Conservation (phyloP, 495 filamentous ascomycete species). For the Tuber brumale region DNA sequence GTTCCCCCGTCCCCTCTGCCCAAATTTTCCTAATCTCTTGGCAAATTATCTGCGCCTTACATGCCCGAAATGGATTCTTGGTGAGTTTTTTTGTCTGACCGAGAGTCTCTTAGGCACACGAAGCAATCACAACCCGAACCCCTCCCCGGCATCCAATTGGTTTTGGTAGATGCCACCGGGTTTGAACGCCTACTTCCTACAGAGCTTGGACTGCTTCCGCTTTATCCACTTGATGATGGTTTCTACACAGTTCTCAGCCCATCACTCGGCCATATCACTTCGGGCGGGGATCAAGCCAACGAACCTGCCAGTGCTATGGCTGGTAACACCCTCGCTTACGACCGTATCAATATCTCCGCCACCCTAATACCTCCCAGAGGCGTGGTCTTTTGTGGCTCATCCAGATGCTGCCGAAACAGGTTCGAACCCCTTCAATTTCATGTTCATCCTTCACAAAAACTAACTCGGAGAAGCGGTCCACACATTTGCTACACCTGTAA, state of each 20-base stretch:
- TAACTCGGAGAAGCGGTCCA: neutral
- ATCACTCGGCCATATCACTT: neutral
- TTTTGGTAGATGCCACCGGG: neutral
- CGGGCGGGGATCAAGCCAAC: neutral
- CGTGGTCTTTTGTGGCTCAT: neutral
- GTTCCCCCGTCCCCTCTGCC: neutral
- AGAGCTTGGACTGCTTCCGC: neutral
- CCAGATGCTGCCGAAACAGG: neutral
- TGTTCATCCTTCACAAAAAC: neutral
- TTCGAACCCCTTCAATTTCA: neutral
- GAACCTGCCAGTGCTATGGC: too few relatives aligned
- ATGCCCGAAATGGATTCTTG: neutral
- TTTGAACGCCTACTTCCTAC: neutral
- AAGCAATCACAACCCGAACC: too few relatives aligned
- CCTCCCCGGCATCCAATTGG: too few relatives aligned
- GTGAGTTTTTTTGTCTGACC: neutral
- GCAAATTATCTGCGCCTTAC: neutral
- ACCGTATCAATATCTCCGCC: neutral
- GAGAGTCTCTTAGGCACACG: neutral
- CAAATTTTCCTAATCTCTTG: neutral
- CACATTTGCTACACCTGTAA: neutral
- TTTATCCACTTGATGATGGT: neutral
- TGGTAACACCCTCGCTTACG: neutral
- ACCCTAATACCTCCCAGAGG: neutral
- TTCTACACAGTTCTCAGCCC: neutral